A percentile compares a stretch with the other conserved stretches of the same genome.
phyloP scores from a whole-genome alignment of 2,329 filamentous ascomycete species.

The Diplocarpon mali region DNA sequence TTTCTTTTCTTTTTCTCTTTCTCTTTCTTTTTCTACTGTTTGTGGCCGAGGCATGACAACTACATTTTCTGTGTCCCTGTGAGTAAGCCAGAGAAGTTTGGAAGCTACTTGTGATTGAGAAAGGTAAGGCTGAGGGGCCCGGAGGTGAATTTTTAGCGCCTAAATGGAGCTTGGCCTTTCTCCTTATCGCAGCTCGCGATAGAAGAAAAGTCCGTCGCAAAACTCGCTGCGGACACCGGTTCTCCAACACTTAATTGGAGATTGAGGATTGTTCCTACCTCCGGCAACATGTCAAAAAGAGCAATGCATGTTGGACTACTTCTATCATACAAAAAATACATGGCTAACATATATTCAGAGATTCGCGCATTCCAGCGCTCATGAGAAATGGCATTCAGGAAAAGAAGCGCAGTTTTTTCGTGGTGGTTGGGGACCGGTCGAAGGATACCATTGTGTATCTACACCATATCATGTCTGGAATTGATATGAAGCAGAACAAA shows the following conservation, averaged over 20 bases:
- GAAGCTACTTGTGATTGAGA: too few relatives aligned
- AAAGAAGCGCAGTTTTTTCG: slow-evolving; percentile 97
- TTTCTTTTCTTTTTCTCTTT: too few relatives aligned
- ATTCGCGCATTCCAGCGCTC: slow-evolving; percentile 81
- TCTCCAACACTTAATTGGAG: not conserved
- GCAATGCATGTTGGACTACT: slow-evolving; percentile 18
- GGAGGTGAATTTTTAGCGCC: too few relatives aligned
- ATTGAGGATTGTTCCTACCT: slow-evolving; percentile 8
- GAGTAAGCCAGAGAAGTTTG: too few relatives aligned
- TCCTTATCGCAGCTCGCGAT: slow-evolving; percentile 5
- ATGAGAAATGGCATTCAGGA: slow-evolving; percentile 87
- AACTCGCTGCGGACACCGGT: not conserved
- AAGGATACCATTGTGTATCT: slow-evolving; percentile 96
- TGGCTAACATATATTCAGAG: slow-evolving; percentile 37
- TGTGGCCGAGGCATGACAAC: too few relatives aligned
- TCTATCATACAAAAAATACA: not conserved
- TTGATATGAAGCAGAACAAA: slow-evolving; percentile 90
- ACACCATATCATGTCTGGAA: slow-evolving; percentile 84
- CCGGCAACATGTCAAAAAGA: slow-evolving; percentile 23
- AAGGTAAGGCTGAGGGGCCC: too few relatives aligned
- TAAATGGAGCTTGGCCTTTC: too few relatives aligned
- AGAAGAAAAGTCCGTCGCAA: slow-evolving; percentile 12
- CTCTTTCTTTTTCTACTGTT: too few relatives aligned
- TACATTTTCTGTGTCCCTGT: too few relatives aligned
- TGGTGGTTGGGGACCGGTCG: slow-evolving; percentile 84